Conservation (phyloP, 345 rosid species). For the Microthlaspi erraticum region DNA sequence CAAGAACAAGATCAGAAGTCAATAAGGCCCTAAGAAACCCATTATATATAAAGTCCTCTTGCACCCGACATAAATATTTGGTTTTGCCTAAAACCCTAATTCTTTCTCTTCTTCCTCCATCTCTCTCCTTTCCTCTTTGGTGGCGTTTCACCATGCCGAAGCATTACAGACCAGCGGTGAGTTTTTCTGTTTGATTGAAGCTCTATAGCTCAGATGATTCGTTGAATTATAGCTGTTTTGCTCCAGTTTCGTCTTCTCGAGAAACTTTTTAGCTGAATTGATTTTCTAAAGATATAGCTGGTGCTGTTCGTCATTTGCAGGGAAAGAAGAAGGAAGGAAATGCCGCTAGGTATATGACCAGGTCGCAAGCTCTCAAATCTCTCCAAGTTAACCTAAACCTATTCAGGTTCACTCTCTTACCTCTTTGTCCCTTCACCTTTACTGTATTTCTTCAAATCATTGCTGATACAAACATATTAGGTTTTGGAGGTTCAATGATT, state of each 20-base stretch:
- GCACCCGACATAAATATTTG: background rate
- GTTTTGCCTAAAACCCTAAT: slow-evolving; percentile 51
- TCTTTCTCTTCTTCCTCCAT: background rate
- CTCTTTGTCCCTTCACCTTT: background rate
- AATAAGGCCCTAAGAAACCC: slow-evolving; percentile 14
- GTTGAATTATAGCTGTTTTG: background rate
- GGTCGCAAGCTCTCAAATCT: slow-evolving; percentile 81
- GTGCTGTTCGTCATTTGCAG: slow-evolving; percentile 43
- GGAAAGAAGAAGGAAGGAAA: slow-evolving; percentile 99
- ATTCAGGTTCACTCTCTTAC: slow-evolving; percentile 67
- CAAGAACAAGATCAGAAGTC: background rate
- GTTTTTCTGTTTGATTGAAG: slow-evolving; percentile 26
- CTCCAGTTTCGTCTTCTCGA: background rate
- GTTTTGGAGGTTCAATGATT: background rate
- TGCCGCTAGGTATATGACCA: slow-evolving; percentile 80
- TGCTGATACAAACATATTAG: background rate
- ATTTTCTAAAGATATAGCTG: background rate
- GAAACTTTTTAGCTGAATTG: background rate
- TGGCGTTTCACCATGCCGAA: slow-evolving; percentile 65
- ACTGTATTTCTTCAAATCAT: background rate
- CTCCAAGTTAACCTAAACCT: slow-evolving; percentile 76
- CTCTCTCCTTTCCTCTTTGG: slow-evolving; percentile 15
- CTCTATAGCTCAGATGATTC: background rate
- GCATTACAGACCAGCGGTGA: slow-evolving; percentile 89
- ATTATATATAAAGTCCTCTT: slow-evolving; percentile 4